These are phyloP conservation scores for Podaxis sp. DNA, from an alignment of 768 basidiomycete species.

Conservation along the genomic window DNA sequence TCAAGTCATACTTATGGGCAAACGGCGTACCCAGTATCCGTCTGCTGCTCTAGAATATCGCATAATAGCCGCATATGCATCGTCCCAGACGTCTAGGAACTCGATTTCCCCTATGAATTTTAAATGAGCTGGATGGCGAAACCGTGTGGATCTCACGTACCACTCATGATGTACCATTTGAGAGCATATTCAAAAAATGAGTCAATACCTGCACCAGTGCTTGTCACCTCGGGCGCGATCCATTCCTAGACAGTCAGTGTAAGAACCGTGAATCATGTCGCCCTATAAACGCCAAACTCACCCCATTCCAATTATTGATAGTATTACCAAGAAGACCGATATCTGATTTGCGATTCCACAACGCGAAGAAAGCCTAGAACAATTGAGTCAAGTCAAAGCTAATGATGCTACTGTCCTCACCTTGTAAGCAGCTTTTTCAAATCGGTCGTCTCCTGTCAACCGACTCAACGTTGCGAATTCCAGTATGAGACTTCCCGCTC, in stretches of 20 bases:
- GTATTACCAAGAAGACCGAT: conserved; percentile 88
- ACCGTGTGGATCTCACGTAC: conserved; percentile 31
- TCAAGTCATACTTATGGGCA: background rate
- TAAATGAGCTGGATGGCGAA: background rate
- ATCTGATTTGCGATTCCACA: conserved; percentile 90
- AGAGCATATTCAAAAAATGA: conserved; percentile 94
- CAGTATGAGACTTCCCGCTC: conserved; percentile 88
- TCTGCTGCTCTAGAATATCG: conserved; percentile 78
- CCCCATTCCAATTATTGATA: conserved; percentile 81
- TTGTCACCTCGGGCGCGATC: conserved; percentile 72
- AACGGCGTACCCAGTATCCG: conserved; percentile 76
- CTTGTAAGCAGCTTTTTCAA: conserved; percentile 85
- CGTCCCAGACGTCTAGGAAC: conserved; percentile 83
- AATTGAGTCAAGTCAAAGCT: background rate
- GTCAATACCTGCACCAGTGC: conserved; percentile 94
- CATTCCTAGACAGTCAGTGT: conserved; percentile 49
- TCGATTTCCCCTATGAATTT: conserved; percentile 61
- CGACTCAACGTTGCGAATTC: conserved; percentile 95
- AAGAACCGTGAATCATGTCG: background rate
- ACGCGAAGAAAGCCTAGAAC: conserved; percentile 74
- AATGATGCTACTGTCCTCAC: conserved; percentile 20
- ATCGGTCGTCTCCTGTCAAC: conserved; percentile 85
- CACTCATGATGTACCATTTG: conserved; percentile 89
- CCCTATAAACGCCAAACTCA: conserved; percentile 34
- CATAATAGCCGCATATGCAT: conserved; percentile 83